Conservation (phyloP, 352 stramenopile species). For the Pythium periplocum region DNA sequence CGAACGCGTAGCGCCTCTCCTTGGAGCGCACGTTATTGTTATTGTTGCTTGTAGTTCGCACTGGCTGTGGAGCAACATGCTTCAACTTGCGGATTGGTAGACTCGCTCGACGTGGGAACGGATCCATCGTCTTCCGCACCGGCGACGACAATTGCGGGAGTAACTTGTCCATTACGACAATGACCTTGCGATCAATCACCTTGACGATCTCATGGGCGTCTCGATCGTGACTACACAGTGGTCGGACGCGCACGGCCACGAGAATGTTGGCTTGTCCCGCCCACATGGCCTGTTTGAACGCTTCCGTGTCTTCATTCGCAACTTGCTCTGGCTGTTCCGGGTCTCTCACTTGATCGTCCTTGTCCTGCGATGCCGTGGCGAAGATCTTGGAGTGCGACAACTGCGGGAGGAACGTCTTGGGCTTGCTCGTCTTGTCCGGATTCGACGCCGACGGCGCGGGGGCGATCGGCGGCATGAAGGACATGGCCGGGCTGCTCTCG, state of each 20-base stretch:
- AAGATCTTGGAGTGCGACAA: constrained; percentile 11
- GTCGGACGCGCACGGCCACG: constrained; percentile 84
- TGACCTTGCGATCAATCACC: constrained; percentile 77
- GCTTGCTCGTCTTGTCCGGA: background rate
- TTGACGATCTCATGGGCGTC: constrained; percentile 74
- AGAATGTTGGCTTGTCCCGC: constrained; percentile 85
- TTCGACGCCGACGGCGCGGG: constrained; percentile 7
- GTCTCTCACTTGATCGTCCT: constrained; percentile 7
- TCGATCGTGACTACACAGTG: constrained; percentile 68
- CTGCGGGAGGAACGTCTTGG: constrained; percentile 20
- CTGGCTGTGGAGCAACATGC: constrained; percentile 22
- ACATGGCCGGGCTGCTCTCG: constrained; percentile 7
- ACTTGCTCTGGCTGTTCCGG: background rate
- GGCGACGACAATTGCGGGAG: constrained; percentile 3
- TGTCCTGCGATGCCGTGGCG: constrained; percentile 12
- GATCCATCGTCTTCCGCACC: background rate
- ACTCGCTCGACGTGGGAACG: constrained; percentile 10
- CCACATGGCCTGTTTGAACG: constrained; percentile 81
- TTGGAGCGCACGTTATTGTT: constrained; percentile 21
- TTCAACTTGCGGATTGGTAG: constrained; percentile 30
- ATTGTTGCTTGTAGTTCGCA: background rate
- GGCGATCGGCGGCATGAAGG: constrained; percentile 15
- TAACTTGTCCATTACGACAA: constrained; percentile 73
- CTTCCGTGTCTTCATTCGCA: constrained; percentile 37
- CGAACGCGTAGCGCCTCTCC: constrained; percentile 88